Percentiles rank a stretch among this genome's conserved stretches.
Conservation (phyloP, 1,284 basidiomycete genomes). For the Puccinia hordei region DNA sequence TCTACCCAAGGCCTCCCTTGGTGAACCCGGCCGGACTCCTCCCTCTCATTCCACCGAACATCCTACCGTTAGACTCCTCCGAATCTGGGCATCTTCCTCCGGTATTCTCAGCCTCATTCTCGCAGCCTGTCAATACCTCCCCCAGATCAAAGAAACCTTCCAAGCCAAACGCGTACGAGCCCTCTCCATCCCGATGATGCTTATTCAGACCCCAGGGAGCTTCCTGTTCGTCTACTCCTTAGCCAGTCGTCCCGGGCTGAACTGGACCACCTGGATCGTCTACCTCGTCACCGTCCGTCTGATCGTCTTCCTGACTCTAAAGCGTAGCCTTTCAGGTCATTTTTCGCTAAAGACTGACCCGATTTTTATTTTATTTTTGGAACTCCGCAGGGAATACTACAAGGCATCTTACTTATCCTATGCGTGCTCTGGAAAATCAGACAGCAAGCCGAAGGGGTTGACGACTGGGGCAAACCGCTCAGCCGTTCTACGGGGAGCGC, state of each 20-base stretch:
- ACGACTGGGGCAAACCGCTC: constrained; percentile 85
- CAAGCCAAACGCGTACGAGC: constrained; percentile 79
- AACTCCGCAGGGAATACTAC: constrained; percentile 68
- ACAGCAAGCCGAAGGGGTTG: constrained; percentile 69
- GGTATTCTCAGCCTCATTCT: constrained; percentile 78
- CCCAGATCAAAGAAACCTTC: constrained; percentile 82
- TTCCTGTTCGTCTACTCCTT: constrained; percentile 59
- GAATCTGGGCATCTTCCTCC: constrained; percentile 79
- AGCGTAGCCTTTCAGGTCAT: too few relatives aligned
- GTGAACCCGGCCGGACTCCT: constrained; percentile 58
- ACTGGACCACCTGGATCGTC: constrained; percentile 59
- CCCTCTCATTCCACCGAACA: constrained; percentile 60
- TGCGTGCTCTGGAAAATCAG: constrained; percentile 60
- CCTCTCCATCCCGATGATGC: constrained; percentile 90
- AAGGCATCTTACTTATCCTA: constrained; percentile 71
- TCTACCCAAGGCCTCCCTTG: constrained; percentile 55
- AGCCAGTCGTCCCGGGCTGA: constrained; percentile 57
- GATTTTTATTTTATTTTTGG: not conserved
- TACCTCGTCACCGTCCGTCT: constrained; percentile 55
- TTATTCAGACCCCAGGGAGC: constrained; percentile 72
- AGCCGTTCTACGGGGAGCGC: not conserved
- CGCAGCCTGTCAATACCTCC: constrained; percentile 80
- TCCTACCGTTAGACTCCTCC: constrained; percentile 63
- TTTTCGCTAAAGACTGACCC: not conserved
- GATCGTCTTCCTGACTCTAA: too few relatives aligned